Evolutionary conservation across 1,139 yeast species (phyloP).

Genomic region (Yamadazyma sp.): DNA sequence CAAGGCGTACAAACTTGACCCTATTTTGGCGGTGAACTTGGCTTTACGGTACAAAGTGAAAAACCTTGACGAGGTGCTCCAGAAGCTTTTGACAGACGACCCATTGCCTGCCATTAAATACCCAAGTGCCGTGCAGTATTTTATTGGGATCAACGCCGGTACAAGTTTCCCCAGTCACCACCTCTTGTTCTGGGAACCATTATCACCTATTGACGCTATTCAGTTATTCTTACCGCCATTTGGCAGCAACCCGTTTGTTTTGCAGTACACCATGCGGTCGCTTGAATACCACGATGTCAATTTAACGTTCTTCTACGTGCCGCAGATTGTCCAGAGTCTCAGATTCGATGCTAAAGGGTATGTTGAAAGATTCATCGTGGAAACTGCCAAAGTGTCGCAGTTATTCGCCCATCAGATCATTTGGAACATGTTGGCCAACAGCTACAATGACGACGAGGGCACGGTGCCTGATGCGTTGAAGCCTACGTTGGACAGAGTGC

Average conservation of each 20-base stretch:
- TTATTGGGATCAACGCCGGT: constrained; percentile 48
- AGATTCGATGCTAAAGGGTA: constrained; percentile 83
- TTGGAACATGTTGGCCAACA: constrained; percentile 96
- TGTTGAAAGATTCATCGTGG: constrained; percentile 84
- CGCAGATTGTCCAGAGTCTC: constrained; percentile 92
- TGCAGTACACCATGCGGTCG: constrained; percentile 90
- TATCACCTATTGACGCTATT: constrained; percentile 83
- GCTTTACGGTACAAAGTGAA: constrained; percentile 56
- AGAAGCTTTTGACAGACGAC: constrained; percentile 45
- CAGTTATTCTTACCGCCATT: constrained; percentile 79
- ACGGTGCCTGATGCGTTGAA: constrained; percentile 77
- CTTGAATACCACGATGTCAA: constrained; percentile 86
- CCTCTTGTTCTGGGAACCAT: constrained; percentile 71
- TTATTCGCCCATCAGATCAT: constrained; percentile 96
- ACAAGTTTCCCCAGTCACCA: constrained; percentile 40
- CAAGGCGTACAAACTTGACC: constrained; percentile 67
- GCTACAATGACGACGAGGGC: constrained; percentile 86
- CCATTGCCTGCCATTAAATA: constrained; percentile 65
- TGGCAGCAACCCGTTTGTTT: constrained; percentile 62
- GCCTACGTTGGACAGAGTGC: constrained; percentile 77
- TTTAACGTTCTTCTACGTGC: constrained; percentile 92
- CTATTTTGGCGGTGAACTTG: constrained; percentile 71
- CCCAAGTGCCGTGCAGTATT: constrained; percentile 64
- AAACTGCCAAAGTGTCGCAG: constrained; percentile 88
- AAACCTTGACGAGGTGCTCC: constrained; percentile 44